Evolutionary conservation across 139 green algal species (phyloP).

Genomic region (Asterochloris erici): DNA sequence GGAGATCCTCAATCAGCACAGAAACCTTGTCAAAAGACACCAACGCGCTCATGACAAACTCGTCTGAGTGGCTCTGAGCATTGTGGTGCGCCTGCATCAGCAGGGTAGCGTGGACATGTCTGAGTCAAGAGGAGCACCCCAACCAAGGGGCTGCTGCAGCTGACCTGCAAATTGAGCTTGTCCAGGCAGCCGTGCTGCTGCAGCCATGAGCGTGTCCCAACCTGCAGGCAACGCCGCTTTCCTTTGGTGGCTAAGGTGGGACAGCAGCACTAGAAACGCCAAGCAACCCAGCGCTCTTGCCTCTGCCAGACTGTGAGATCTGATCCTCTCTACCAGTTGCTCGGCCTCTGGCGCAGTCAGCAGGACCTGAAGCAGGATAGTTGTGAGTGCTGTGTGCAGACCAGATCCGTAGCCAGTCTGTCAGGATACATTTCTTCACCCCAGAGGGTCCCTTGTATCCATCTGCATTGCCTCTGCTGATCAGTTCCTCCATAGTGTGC

Average conservation of each 20-base stretch:
- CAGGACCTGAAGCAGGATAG: slow-evolving; percentile 24
- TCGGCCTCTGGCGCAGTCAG: slow-evolving; percentile 59
- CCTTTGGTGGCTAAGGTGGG: neutral
- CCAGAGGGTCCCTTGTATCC: too few species aligned
- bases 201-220: slow-evolving; percentile 53
- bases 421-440: too few species aligned
- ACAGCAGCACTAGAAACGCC: neutral
- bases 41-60: slow-evolving; percentile 83
- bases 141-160: neutral
- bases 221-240: slow-evolving; percentile 24
- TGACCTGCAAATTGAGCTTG: slow-evolving; percentile 65
- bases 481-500: too few species aligned
- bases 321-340: slow-evolving; percentile 49
- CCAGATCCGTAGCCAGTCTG: too few species aligned
- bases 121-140: neutral
- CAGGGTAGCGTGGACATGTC: neutral
- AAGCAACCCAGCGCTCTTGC: neutral
- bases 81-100: slow-evolving; percentile 76
- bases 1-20: slow-evolving; percentile 67
- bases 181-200: slow-evolving; percentile 58
- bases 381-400: too few species aligned
- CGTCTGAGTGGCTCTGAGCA: slow-evolving; percentile 66
- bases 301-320: neutral
- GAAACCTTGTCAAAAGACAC: slow-evolving; percentile 67
- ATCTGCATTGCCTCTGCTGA: too few species aligned